Evolutionary conservation across 139 green algal genomes (phyloP).

Genomic region (Trebouxia sp.): DNA sequence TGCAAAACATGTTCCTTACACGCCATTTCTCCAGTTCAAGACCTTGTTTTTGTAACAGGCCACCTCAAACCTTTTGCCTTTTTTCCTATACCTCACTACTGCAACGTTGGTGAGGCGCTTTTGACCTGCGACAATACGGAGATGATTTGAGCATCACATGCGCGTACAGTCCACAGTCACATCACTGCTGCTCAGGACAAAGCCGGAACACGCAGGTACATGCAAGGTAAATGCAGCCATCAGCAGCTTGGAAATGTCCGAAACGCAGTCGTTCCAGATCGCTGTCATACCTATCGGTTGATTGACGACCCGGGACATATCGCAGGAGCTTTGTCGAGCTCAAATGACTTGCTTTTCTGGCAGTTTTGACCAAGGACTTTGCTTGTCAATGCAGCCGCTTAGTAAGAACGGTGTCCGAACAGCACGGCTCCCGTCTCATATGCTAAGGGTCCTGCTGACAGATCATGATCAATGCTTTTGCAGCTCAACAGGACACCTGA

Average conservation of each 20-base stretch:
- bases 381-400: no score
- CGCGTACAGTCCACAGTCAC: not conserved
- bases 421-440: no score
- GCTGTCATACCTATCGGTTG: slow-evolving; percentile 23
- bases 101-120: slow-evolving; percentile 99
- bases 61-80: slow-evolving; percentile 94
- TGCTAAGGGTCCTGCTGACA: no score
- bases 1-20: slow-evolving; percentile 70
- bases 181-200: not conserved
- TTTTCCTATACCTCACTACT: slow-evolving; percentile 91
- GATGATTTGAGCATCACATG: not conserved
- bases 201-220: no score
- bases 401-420: no score
- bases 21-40: slow-evolving; percentile 82
- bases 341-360: no score
- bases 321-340: no score
- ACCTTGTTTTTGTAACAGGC: slow-evolving; percentile 99
- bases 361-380: not conserved
- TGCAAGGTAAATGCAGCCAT: not conserved
- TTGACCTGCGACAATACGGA: slow-evolving; percentile 72
- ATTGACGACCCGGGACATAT: slow-evolving; percentile 29
- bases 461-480: no score
- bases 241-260: no score
- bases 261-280: no score
- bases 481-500: no score